Percentiles rank a stretch among this genome's conserved stretches.
Evolutionary conservation across 352 stramenopile genomes (phyloP).

Genomic region (Pythium utonaiense): DNA sequence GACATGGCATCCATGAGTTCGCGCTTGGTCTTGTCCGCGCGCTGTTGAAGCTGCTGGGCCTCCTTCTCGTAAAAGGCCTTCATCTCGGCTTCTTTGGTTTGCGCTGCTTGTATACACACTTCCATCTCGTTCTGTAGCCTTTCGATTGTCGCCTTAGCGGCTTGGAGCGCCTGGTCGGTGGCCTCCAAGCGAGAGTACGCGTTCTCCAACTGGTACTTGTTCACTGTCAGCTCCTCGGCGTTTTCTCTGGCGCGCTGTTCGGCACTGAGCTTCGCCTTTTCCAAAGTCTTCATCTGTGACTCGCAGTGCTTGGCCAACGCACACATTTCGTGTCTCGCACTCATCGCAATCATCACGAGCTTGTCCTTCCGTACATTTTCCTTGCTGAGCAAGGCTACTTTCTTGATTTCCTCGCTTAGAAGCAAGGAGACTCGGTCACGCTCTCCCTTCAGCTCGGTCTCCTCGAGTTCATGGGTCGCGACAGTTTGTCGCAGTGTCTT

Average conservation of each 20-base stretch:
- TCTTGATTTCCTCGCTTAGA: conserved; percentile 70
- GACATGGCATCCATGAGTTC: conserved; percentile 72
- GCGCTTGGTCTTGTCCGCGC: conserved; percentile 72
- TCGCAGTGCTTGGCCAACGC: conserved; percentile 49
- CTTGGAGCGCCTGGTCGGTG: conserved; percentile 27
- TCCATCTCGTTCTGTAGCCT: conserved; percentile 30
- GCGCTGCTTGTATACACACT: conserved; percentile 21
- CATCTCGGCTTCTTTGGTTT: conserved; percentile 43
- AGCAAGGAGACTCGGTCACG: conserved; percentile 45
- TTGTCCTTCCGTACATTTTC: conserved; percentile 72
- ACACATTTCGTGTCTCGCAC: conserved; percentile 67
- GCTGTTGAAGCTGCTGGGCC: conserved; percentile 41
- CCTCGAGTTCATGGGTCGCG: conserved; percentile 43
- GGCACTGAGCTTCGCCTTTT: conserved; percentile 21
- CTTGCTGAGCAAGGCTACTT: conserved; percentile 64
- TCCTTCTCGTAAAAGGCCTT: conserved; percentile 39
- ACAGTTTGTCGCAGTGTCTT: conserved; percentile 56
- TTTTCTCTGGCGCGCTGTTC: conserved; percentile 28
- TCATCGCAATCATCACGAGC: conserved; percentile 74
- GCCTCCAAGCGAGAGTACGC: conserved; percentile 43
- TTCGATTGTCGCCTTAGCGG: conserved; percentile 25
- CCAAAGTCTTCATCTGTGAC: conserved; percentile 28
- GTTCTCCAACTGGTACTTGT: conserved; percentile 45
- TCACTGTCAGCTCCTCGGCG: conserved; percentile 33
- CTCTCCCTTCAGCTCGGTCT: conserved; percentile 61